These are phyloP conservation scores for Phytophthora fragariaefolia DNA, from an alignment of 352 stramenopile species.

Conservation along the genomic window DNA sequence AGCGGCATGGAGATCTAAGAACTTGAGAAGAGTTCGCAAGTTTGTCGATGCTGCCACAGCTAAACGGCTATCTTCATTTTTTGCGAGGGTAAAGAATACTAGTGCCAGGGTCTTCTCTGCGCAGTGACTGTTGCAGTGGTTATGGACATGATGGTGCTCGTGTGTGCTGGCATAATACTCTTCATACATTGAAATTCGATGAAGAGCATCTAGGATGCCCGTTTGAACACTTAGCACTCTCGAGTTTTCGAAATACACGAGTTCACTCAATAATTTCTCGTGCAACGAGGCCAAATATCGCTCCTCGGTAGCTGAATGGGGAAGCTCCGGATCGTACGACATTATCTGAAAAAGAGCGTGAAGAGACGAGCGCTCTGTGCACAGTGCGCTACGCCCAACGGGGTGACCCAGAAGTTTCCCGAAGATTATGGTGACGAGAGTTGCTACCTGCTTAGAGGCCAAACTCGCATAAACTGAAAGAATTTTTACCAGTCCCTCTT, in stretches of 20 bases:
- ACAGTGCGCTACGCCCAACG: constrained; percentile 53
- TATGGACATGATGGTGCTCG: not conserved
- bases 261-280: constrained; percentile 55
- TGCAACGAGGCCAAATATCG: constrained; percentile 29
- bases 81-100: constrained; percentile 63
- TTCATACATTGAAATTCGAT: constrained; percentile 32
- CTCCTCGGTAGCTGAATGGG: constrained; percentile 1
- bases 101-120: constrained; percentile 44
- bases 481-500: constrained; percentile 74
- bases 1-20: constrained; percentile 35
- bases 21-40: constrained; percentile 47
- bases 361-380: constrained; percentile 50
- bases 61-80: constrained; percentile 51
- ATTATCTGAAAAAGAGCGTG: constrained; percentile 63
- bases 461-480: constrained; percentile 53
- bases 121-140: constrained; percentile 8
- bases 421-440: constrained; percentile 62
- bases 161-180: not conserved
- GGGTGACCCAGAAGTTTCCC: constrained; percentile 60
- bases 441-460: constrained; percentile 28
- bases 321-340: constrained; percentile 12
- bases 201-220: constrained; percentile 59
- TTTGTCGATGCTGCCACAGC: constrained; percentile 44
- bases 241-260: constrained; percentile 64
- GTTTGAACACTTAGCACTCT: constrained; percentile 57